Percentiles rank a stretch among this genome's conserved stretches.
Evolutionary conservation across 1,284 basidiomycete genomes (phyloP).

Genomic region (Cryptococcus floricola): DNA sequence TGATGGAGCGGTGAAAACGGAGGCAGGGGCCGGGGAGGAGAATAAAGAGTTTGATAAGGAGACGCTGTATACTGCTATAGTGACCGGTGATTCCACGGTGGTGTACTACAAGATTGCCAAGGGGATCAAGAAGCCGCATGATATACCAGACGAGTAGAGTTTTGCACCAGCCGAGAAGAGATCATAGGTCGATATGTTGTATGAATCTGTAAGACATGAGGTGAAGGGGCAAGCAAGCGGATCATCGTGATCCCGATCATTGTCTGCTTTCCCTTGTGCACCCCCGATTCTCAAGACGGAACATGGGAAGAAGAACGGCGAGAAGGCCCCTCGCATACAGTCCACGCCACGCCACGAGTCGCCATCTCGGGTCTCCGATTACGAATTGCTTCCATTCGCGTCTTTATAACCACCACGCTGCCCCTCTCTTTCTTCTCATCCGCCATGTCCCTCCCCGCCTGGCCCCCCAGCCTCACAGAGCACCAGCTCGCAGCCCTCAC

Average conservation of each 20-base stretch:
- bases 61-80: slow-evolving; percentile 47
- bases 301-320: no score
- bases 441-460: slow-evolving; percentile 49
- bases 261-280: no score
- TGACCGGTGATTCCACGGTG: slow-evolving; percentile 45
- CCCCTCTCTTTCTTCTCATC: neutral
- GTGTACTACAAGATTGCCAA: slow-evolving; percentile 50
- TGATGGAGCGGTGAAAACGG: slow-evolving; percentile 3
- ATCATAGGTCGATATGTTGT: neutral
- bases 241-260: no score
- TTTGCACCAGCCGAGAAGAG: neutral
- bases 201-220: neutral
- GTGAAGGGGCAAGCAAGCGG: neutral
- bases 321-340: no score
- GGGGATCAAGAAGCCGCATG: slow-evolving; percentile 50
- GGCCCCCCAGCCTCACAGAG: slow-evolving; percentile 69
- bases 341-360: no score
- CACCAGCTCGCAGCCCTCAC: slow-evolving; percentile 61
- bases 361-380: no score
- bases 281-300: no score
- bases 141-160: slow-evolving; percentile 48
- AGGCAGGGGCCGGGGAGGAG: slow-evolving; percentile 1
- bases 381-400: no score
- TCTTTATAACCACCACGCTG: neutral
- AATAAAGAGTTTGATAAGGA: slow-evolving; percentile 33